Conservation (phyloP, 345 rosid genomes). For the Euphorbia tirucalli region DNA sequence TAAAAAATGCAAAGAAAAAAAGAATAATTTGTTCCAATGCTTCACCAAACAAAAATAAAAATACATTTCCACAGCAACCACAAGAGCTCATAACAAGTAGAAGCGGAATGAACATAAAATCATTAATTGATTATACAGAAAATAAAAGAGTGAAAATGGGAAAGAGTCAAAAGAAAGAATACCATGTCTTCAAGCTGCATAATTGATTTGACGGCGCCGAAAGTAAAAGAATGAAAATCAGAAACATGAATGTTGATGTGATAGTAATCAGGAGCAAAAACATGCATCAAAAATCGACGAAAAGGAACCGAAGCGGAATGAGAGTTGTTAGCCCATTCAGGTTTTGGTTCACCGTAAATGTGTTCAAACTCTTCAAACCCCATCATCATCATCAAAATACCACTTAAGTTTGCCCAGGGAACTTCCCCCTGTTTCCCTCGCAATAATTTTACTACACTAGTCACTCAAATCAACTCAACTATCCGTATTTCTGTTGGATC, state of each 20-base stretch:
- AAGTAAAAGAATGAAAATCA: slow-evolving; percentile 55
- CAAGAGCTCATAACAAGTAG: not conserved
- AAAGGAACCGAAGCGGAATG: slow-evolving; percentile 31
- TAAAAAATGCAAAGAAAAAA: too few species aligned
- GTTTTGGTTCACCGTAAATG: slow-evolving; percentile 61
- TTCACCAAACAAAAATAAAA: too few species aligned
- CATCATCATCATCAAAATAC: not conserved
- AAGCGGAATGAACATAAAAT: not conserved
- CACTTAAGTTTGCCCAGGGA: not conserved
- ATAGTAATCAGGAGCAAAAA: slow-evolving; percentile 61
- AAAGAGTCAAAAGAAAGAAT: not conserved
- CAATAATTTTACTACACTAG: too few species aligned
- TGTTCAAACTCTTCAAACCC: slow-evolving; percentile 54
- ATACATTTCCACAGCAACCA: too few species aligned
- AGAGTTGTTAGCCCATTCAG: slow-evolving; percentile 39
- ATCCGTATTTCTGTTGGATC: too few species aligned
- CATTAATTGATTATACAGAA: too few species aligned
- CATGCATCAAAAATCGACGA: slow-evolving; percentile 58
- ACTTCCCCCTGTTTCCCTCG: not conserved
- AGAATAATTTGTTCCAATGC: too few species aligned
- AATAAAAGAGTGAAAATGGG: not conserved
- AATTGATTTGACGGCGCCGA: slow-evolving; percentile 62
- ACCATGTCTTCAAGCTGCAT: slow-evolving; percentile 85
- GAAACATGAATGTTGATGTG: slow-evolving; percentile 56
- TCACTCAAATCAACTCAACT: too few species aligned